Evolutionary conservation across 2,329 filamentous ascomycete genomes (phyloP).

Genomic region (Zasmidium citrigriseum): DNA sequence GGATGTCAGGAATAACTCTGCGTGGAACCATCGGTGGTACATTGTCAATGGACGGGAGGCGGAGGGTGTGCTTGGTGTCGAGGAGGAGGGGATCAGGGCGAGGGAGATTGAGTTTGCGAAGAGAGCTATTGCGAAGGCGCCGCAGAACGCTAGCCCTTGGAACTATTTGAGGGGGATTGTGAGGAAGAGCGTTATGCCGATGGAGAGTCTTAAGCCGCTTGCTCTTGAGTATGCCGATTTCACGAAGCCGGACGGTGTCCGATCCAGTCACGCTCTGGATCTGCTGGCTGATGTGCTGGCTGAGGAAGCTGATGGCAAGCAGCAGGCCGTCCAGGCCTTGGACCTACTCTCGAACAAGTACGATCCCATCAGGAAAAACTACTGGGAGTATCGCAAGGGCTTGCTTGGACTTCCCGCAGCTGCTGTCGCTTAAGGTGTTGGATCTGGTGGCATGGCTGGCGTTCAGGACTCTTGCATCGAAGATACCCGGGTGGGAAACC

Average conservation of each 20-base stretch:
- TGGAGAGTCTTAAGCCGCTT: constrained; percentile 55
- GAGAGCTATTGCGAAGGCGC: constrained; percentile 72
- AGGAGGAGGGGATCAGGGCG: constrained; percentile 61
- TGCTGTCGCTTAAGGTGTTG: not conserved
- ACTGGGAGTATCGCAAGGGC: constrained; percentile 79
- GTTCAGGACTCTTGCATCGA: no score
- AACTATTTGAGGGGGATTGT: constrained; percentile 83
- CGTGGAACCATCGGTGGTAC: constrained; percentile 97
- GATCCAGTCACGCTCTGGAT: constrained; percentile 67
- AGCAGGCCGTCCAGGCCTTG: constrained; percentile 69
- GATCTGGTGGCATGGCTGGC: no score
- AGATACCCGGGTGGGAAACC: no score
- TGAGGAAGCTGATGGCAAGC: constrained; percentile 53
- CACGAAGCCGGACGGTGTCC: constrained; percentile 51
- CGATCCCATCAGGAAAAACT: constrained; percentile 87
- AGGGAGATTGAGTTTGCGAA: constrained; percentile 71
- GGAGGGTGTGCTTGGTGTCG: constrained; percentile 39
- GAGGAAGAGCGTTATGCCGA: constrained; percentile 59
- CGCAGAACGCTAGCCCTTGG: constrained; percentile 94
- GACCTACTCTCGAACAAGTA: constrained; percentile 77
- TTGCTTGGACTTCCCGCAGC: constrained; percentile 38
- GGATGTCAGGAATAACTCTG: constrained; percentile 93
- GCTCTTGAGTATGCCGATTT: constrained; percentile 56
- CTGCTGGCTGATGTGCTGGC: constrained; percentile 68
- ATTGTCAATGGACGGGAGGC: constrained; percentile 69